Base-by-base conservation (phyloP, 371 early-diverging fungal species). In the Mortierella sp. region DNA sequence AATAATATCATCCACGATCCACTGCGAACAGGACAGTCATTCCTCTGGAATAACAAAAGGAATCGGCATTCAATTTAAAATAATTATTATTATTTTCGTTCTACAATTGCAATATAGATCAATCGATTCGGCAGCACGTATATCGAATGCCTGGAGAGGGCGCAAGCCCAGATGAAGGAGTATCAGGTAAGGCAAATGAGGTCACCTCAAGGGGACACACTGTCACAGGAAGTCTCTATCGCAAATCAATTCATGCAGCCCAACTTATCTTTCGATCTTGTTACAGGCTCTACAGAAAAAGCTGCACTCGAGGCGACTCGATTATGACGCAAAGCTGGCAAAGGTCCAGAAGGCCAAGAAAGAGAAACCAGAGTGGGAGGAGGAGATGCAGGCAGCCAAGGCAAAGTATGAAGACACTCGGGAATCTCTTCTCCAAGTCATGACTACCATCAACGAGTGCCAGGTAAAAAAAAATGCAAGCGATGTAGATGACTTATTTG, bases 361-460 rank as follows among this genome's bases (percentile, higher is more conserved):
- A 80, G 95, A 96, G 69, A 92, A 89, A 43, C 90, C 94, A 9
- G 90, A 91, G 44, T 82, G 93, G 53, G 97, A 95, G 68, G 95
- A 97, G 61, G 97, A 96, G 53, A 84, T 92, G 78, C 88, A 94
- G 50, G 89, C 91, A 0, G 89, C 96, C 4, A 94, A 93, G 69
- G 75, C 86, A 24, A 96, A 95, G 72, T 97, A 96, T 64, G 95
- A 97, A 56, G 97, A 97, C 64, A 87, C 93, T 14, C 85, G 86
- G 50, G 86, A 88, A 48, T 86, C 87, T 56, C 27, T 92, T 31
- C 80, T 85, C 24, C 81, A 80, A 15, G 86, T 87, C 56, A 91
- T 93, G 93, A 70, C 84, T 43, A 56, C 79, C 30, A 78, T 93
- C 51, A 84, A 88, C 66, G 89, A 91, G n/a, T 82, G 84, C 37